A percentile compares a stretch with the other conserved stretches of the same genome.
Conservation (phyloP, 352 stramenopile species). For the Phytopythium litorale region DNA sequence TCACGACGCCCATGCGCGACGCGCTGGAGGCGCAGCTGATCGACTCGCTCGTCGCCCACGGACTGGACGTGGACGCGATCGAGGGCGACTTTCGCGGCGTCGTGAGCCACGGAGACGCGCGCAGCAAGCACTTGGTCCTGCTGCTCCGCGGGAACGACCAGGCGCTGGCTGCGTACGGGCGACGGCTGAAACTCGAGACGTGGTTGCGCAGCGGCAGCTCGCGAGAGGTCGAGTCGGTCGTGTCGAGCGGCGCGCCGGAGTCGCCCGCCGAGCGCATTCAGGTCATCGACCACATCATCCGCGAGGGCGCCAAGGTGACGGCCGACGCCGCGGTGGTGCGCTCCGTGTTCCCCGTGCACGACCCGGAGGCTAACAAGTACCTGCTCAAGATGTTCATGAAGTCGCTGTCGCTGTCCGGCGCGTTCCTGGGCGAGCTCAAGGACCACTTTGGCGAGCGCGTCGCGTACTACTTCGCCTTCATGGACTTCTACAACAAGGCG, state of each 20-base stretch:
- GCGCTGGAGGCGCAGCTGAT: slow-evolving; percentile 36
- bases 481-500: slow-evolving; percentile 86
- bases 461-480: slow-evolving; percentile 84
- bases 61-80: slow-evolving; percentile 67
- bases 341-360: slow-evolving; percentile 79
- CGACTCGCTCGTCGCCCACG: slow-evolving; percentile 55
- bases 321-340: slow-evolving; percentile 45
- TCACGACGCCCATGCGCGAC: slow-evolving; percentile 6
- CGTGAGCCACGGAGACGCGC: slow-evolving; percentile 24
- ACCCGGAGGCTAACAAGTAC: slow-evolving; percentile 63
- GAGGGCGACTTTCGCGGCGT: slow-evolving; percentile 63
- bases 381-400: slow-evolving; percentile 77
- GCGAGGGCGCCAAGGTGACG: slow-evolving; percentile 64
- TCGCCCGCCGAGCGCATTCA: slow-evolving; percentile 75
- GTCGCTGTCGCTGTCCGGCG: slow-evolving; percentile 56
- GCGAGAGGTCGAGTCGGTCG: slow-evolving; percentile 61
- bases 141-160: slow-evolving; percentile 66
- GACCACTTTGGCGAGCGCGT: slow-evolving; percentile 84
- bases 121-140: slow-evolving; percentile 72
- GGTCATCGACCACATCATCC: slow-evolving; percentile 81
- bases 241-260: slow-evolving; percentile 52
- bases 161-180: slow-evolving; percentile 52
- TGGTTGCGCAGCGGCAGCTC: slow-evolving; percentile 75
- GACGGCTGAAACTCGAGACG: slow-evolving; percentile 62
- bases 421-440: slow-evolving; percentile 57